Base-by-base conservation (phyloP, 192 early-diverging fungal genomes). In the Backusella tuberculispora region DNA sequence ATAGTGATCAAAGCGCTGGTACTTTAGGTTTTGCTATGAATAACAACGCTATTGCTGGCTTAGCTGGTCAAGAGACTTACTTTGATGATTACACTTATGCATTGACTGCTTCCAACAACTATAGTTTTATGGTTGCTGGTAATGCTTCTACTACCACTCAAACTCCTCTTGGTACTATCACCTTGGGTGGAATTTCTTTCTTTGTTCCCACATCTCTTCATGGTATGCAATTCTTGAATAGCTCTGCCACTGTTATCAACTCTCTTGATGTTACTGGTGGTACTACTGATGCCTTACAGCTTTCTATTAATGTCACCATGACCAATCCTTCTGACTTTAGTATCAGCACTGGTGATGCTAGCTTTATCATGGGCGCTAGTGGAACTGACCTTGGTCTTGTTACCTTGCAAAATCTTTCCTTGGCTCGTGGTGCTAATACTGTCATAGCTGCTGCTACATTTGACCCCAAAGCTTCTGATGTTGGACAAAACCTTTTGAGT, bases 141-240 rank as follows among this genome's bases (percentile, higher is more conserved):
- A 76, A 67, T 41, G 89, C 86, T 17, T 76, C 76, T 60, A 86
- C 85, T 45, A 80, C 81, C 24, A 85, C 87, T 34, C 29, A 63
- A 19, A 91, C 89, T 42, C 80, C 90, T 19, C 79, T 89, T 50
- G 90, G 90, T 73, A 67, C 79, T 63, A 79, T 91, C 24, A 71
- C 53, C 5, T 80, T 90, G 44, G 65, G 78, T 47, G 85, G 84
- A 15, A 83, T 91, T n/a, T 78, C 84, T 26, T 90, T 90, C 79
- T 81, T 76, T 56, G 84, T 85, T 15, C 78, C 80, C 40, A 83
- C 87, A 21, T 19, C 69, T 53, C 74, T 91, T 19, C 70, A 78
- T 10, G 90, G 90, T 60, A 81, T 91, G 41, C 86, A 86, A 66
- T 86, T 87, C 24, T 76, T 91, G 34, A 84, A 84, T 74, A 82